Evolutionary conservation across 176 grass and related monocot genomes (phyloP), one percentile per base, ranked within the genome.

Genomic region (Pharus latifolius): DNA sequence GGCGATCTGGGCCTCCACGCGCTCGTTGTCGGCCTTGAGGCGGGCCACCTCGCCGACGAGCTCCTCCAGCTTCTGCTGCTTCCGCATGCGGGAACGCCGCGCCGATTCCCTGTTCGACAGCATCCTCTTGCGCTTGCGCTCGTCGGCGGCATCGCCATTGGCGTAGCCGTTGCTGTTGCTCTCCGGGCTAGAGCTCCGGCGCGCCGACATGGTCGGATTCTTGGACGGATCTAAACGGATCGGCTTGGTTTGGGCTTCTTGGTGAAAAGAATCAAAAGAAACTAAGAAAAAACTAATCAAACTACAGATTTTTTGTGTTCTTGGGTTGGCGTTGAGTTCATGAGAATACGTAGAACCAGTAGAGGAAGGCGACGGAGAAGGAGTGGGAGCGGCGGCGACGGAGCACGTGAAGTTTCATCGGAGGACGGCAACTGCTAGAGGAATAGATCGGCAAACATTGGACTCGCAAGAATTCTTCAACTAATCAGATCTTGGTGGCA

Each of bases 311-410:
- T 35, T 17, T 45, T 56, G 71, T 0, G 62, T 62, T 75, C 0
- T 18, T 19, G 66, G 31, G 18, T 1, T n/a, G 65, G 67, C 82
- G 50, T 72, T 2, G 30, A 30, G 76, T 83, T 92, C 82, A 92
- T 77, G 90, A 92, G 78, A 92, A 85, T 55, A 88, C 85, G 75
- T 92, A 92, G 63, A 82, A 92, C 85, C 85, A 92, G 90, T 92
- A 92, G 0, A 92, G 85, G 75, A 92, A 85, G 52, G 86, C 85
- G 2, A 92, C 90, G 0, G 90, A 92, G 79, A 85, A 92, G 55
- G 85, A 88, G 48, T 92, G 90, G 60, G 86, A 67, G n/a, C 85
- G 85, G 69, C 79, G 41, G 80, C 77, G 60, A 4, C 73, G 72
- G 60, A 82, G 77, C 12, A 83, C 73, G 33, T 27, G 22, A 37